Evolutionary conservation across 2,329 filamentous ascomycete species (phyloP).

Genomic region (Aschersonia sp.): DNA sequence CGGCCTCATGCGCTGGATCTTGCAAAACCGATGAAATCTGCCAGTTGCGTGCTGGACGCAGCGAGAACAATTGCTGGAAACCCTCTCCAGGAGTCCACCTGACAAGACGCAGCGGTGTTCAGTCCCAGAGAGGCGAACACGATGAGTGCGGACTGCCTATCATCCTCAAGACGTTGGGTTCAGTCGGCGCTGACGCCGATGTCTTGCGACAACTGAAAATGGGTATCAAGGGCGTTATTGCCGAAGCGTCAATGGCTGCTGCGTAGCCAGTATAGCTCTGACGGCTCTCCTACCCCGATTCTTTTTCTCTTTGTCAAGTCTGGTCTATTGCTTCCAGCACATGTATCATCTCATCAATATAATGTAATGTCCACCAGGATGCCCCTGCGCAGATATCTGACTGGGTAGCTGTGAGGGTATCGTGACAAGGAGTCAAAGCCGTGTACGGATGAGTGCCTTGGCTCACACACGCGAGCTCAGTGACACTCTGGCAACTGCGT

Average conservation of each 20-base stretch:
- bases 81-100: conserved; percentile 17
- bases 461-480: no score
- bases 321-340: no score
- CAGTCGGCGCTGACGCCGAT: conserved; percentile 11
- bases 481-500: no score
- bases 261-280: neutral
- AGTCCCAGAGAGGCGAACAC: conserved; percentile 5
- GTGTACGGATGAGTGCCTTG: no score
- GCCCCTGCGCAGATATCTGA: no score
- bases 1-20: conserved; percentile 20
- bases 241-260: neutral
- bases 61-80: conserved; percentile 33
- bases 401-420: no score
- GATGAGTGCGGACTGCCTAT: conserved; percentile 15
- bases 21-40: conserved; percentile 33
- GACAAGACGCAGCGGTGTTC: conserved; percentile 11
- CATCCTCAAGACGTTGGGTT: conserved; percentile 10
- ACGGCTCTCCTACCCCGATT: no score
- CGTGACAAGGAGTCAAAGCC: no score
- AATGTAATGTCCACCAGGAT: no score
- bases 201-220: conserved; percentile 11
- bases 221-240: conserved; percentile 5
- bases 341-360: no score
- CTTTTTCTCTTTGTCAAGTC: no score
- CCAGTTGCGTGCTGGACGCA: conserved; percentile 30